These are phyloP conservation scores for Juglanconis sp. DNA, from an alignment of 2,329 filamentous ascomycete genomes.

Conservation along the genomic window DNA sequence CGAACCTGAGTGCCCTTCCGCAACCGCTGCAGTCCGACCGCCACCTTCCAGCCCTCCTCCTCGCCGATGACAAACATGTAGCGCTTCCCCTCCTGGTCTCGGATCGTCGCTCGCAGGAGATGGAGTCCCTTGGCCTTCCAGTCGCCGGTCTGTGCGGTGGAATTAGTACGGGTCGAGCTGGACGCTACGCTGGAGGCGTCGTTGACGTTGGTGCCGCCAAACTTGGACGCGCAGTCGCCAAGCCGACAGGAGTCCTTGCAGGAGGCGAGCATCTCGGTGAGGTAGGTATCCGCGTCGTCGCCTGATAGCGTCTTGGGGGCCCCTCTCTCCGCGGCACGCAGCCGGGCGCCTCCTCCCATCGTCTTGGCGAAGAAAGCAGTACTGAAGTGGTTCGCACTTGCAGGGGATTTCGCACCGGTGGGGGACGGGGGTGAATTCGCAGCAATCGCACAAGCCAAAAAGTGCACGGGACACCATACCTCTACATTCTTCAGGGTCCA, in stretches of 20 bases:
- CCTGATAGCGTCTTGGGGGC: conserved; percentile 52
- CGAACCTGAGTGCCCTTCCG: conserved; percentile 58
- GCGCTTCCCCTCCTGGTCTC: conserved; percentile 64
- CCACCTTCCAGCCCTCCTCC: conserved; percentile 66
- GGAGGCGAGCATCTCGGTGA: conserved; percentile 58
- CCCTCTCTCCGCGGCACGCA: conserved; percentile 45
- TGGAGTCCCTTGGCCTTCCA: conserved; percentile 57
- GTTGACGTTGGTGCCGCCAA: conserved; percentile 21
- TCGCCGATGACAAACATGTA: conserved; percentile 64
- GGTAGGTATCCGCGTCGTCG: conserved; percentile 65
- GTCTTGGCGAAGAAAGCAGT: conserved; percentile 42
- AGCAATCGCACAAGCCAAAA: conserved; percentile 43
- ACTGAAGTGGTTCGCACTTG: conserved; percentile 32
- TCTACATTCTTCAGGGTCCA: conserved; percentile 95
- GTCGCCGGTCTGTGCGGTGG: conserved; percentile 44
- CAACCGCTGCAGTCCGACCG: conserved; percentile 58
- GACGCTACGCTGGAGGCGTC: conserved; percentile 20
- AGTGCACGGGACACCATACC: conserved; percentile 74
- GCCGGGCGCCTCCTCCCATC: conserved; percentile 40
- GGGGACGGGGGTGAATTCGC: conserved; percentile 36
- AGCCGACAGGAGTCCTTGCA: conserved; percentile 64
- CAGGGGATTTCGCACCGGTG: conserved; percentile 30
- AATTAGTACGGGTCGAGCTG: conserved; percentile 34
- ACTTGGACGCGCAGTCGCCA: conserved; percentile 44
- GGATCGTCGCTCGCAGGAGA: conserved; percentile 59